Percentiles rank a stretch among this genome's conserved stretches.
These are phyloP conservation scores for Candida michaelii DNA, from an alignment of 805 yeast genomes.

Conservation along the genomic window DNA sequence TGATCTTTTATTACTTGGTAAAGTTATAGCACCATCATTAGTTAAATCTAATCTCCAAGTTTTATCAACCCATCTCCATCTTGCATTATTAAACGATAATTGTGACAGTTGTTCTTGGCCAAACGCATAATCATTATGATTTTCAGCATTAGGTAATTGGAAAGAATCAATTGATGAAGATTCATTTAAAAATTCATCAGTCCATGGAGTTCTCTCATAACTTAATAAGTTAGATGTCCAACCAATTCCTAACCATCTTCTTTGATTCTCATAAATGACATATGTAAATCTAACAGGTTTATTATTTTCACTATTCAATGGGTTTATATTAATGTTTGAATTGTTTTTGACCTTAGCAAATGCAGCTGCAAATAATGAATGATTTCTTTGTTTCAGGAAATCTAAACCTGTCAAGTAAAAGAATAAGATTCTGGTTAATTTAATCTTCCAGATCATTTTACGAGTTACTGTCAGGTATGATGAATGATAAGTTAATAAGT, in stretches of 20 bases:
- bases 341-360: slow-evolving; percentile 50
- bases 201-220: slow-evolving; percentile 95
- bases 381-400: slow-evolving; percentile 48
- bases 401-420: slow-evolving; percentile 89
- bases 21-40: slow-evolving; percentile 80
- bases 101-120: slow-evolving; percentile 25
- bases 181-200: slow-evolving; percentile 92
- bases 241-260: slow-evolving; percentile 97
- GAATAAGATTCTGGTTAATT: slow-evolving; percentile 63
- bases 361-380: slow-evolving; percentile 54
- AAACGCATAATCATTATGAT: slow-evolving; percentile 24
- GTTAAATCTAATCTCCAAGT: slow-evolving; percentile 90
- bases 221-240: slow-evolving; percentile 93
- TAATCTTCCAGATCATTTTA: slow-evolving; percentile 80
- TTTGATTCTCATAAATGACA: slow-evolving; percentile 90
- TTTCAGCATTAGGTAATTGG: slow-evolving; percentile 71
- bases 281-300: slow-evolving; percentile 79
- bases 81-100: slow-evolving; percentile 41
- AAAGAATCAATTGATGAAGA: slow-evolving; percentile 74
- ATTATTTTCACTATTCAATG: slow-evolving; percentile 20
- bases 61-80: slow-evolving; percentile 94
- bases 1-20: slow-evolving; percentile 57
- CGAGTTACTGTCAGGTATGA: slow-evolving; percentile 82
- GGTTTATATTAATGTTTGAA: slow-evolving; percentile 24
- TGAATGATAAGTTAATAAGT: slow-evolving; percentile 80